Base-by-base conservation (phyloP, 2,329 filamentous ascomycete species). In the Elsinoe perseae region DNA sequence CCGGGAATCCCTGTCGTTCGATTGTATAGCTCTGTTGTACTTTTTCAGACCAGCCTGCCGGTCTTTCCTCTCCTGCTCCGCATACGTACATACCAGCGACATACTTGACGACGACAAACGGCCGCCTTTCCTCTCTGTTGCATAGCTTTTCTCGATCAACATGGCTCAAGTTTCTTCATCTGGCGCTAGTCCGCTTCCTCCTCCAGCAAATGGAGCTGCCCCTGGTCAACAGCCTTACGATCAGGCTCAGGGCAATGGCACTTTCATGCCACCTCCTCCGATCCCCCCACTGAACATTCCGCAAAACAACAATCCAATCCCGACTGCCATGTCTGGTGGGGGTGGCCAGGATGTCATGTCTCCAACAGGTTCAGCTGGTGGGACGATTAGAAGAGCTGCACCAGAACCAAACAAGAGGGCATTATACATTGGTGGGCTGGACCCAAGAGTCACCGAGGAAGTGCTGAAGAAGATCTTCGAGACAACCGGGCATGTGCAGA, bases 331-430 rank as follows among this genome's bases (percentile, higher is more conserved):
- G 81, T 83, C 83, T 65, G 75, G 74, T 60, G 78, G 77, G 58
- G 83, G 83, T 65, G 75, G 73, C 60, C 34, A 54, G 10, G 79
- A 77, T 58, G 82, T 95, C 69, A 85, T 93, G 80, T 96, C 93
- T 56, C 91, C 93, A 9, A 86, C 84, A 67, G 90, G 86, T 66
- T 84, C 84, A 59, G 87, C 85, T 60, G 85, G n/a, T n/a, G n/a
- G 86, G 61, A 93, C 89, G 68, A 83, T 87, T 55, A 87, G 93
- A 66, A 90, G 93, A 69, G 87, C 91, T 59, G 93, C 93, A 54
- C 93, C 93, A 56, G 93, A 98, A 77, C 93, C 93, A 61, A 98
- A 98, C 79, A 98, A 98, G 82, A 84, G 93, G 68, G 93, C 93
- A 57, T 77, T 98, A 60, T 98, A 98, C 68, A 89, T 98, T 58